Percentiles rank a stretch among this genome's conserved stretches.
phyloP scores from a whole-genome alignment of 2,329 filamentous ascomycete genomes.

The Arthrobotrys sphaeroides region DNA sequence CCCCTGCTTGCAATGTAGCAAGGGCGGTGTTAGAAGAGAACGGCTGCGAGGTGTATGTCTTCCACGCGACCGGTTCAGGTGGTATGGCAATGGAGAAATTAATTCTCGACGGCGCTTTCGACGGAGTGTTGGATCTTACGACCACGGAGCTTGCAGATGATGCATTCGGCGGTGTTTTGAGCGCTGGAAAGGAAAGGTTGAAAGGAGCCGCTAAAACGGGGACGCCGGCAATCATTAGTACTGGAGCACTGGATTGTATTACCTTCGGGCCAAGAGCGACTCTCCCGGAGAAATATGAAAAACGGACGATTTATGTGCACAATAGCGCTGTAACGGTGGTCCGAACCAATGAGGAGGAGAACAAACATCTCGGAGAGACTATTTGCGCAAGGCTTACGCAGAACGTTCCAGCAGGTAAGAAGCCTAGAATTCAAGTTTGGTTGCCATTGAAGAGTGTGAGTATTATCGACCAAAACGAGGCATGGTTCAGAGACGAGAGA shows the following conservation, averaged over 20 bases:
- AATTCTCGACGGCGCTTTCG: slow-evolving; percentile 68
- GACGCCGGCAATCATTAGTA: slow-evolving; percentile 68
- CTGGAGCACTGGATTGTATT: slow-evolving; percentile 64
- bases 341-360: slow-evolving; percentile 71
- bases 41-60: slow-evolving; percentile 67
- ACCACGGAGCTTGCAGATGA: slow-evolving; percentile 75
- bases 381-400: slow-evolving; percentile 67
- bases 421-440: slow-evolving; percentile 67
- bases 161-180: slow-evolving; percentile 71
- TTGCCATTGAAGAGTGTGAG: slow-evolving; percentile 71
- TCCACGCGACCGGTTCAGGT: slow-evolving; percentile 76
- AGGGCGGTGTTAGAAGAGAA: slow-evolving; percentile 65
- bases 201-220: slow-evolving; percentile 68
- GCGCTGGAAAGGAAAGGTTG: slow-evolving; percentile 68
- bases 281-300: slow-evolving; percentile 67
- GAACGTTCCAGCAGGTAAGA: slow-evolving; percentile 59
- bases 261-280: slow-evolving; percentile 70
- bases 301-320: slow-evolving; percentile 70
- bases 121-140: slow-evolving; percentile 75
- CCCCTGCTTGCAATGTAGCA: slow-evolving; percentile 70
- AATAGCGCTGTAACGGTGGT: slow-evolving; percentile 74
- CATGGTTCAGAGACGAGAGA: slow-evolving; percentile 66
- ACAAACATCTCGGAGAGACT: slow-evolving; percentile 66
- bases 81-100: slow-evolving; percentile 75
- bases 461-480: slow-evolving; percentile 67